phyloP scores from a whole-genome alignment of 805 yeast species.

The Lipomyces kockii region DNA sequence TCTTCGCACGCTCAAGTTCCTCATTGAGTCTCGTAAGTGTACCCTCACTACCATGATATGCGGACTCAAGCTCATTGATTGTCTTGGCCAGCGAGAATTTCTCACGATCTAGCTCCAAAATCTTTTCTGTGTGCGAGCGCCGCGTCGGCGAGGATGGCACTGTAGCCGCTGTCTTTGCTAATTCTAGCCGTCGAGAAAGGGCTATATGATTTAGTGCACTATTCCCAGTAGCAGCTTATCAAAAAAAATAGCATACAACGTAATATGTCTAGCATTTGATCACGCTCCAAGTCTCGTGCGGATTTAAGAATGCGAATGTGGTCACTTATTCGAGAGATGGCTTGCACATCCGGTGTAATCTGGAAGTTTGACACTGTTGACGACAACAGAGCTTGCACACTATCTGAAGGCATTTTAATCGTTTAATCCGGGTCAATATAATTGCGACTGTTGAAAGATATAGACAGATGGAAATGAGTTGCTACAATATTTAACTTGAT shows the following conservation, averaged over 20 bases:
- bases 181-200: constrained; percentile 29
- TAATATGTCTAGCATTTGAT: constrained; percentile 30
- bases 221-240: not conserved
- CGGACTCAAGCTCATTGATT: constrained; percentile 37
- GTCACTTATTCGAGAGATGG: constrained; percentile 31
- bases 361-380: constrained; percentile 33
- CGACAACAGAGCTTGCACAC: constrained; percentile 11
- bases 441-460: not conserved
- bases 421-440: not conserved
- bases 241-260: constrained; percentile 19
- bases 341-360: constrained; percentile 32
- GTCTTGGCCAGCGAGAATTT: constrained; percentile 37
- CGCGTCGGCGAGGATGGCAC: constrained; percentile 19
- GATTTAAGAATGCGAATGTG: constrained; percentile 32
- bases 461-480: not conserved
- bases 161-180: constrained; percentile 29
- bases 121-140: constrained; percentile 25
- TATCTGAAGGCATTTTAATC: constrained; percentile 4
- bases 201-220: constrained; percentile 14
- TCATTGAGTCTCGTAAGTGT: constrained; percentile 29
- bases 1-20: constrained; percentile 28
- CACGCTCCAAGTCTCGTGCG: constrained; percentile 34
- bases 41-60: constrained; percentile 32
- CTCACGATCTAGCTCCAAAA: constrained; percentile 32
- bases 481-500: no score